These are phyloP conservation scores for Serpula lacrymans DNA, from an alignment of 768 basidiomycete genomes.

Conservation along the genomic window DNA sequence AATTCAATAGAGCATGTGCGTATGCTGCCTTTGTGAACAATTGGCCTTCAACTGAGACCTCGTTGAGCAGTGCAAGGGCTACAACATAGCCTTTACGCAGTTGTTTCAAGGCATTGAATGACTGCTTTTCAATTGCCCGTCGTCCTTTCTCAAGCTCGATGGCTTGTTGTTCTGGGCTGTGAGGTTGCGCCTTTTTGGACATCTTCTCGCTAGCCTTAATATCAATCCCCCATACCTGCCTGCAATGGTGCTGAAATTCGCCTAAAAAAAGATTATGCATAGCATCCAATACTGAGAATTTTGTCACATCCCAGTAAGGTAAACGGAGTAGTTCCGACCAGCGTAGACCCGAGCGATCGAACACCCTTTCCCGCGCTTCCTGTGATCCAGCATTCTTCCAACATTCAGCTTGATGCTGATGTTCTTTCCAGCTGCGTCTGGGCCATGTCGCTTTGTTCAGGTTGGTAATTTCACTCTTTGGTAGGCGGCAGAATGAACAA, in stretches of 20 bases:
- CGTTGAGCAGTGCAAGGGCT: neutral
- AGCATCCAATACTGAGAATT: constrained; percentile 26
- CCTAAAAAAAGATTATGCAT: constrained; percentile 35
- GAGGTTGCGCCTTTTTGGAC: neutral
- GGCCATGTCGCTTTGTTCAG: constrained; percentile 14
- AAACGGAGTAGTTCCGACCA: constrained; percentile 28
- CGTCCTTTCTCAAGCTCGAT: neutral
- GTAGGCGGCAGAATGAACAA: constrained; percentile 17
- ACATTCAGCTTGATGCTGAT: neutral
- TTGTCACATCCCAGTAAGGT: constrained; percentile 30
- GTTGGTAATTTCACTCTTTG: constrained; percentile 11
- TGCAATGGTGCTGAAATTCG: constrained; percentile 23
- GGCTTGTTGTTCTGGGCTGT: constrained; percentile 1
- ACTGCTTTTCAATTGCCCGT: neutral
- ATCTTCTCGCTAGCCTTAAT: no score
- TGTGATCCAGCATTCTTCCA: constrained; percentile 8
- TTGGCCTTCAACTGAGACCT: neutral
- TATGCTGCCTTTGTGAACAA: neutral
- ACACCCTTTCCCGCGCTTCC: constrained; percentile 6
- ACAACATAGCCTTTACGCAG: neutral
- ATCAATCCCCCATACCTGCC: constrained; percentile 16
- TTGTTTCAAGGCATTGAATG: neutral
- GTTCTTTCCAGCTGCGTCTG: constrained; percentile 7
- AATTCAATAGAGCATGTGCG: neutral
- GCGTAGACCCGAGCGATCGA: constrained; percentile 19